Evolutionary conservation across 1,284 basidiomycete species (phyloP), one percentile per base, ranked within the genome.

Genomic region (Salmacisia buchloeana): DNA sequence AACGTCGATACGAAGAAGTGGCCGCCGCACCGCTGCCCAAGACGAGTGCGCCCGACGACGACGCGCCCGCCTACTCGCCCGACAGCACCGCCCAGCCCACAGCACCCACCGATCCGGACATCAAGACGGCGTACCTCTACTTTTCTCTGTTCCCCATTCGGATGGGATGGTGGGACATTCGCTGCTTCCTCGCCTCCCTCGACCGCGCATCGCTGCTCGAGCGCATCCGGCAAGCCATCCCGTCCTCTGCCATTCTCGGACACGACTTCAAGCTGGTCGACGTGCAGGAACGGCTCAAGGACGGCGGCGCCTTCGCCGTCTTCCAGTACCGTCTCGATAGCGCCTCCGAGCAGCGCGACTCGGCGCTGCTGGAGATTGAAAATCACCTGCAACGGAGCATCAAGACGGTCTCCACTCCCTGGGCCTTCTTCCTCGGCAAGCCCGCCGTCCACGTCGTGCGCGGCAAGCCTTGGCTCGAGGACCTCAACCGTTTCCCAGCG

Each of bases 401-500:
- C 43, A 66, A 69, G 31, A 60, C 62, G 3, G 62, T 69, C 21
- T 71, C 69, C 56, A 68, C 64, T n/a, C 70, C 69, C 10, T 58
- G 63, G 31, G 61, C 67, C 36, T 63, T 70, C 57, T 33, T 63
- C 9, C 46, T 65, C 15, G 68, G 70, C 29, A 67, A 64, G 0
- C 68, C 74, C 3, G 67, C 69, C n/a, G 67, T 70, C 2, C 74
- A 76, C 59, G 70, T 76, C 39, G 74, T 76, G 10, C 61, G 69
- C 3, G 74, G 74, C 27, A 69, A 67, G n/a, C 74, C 74, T 0
- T 76, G 72, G 64, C 62, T 68, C 25, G 74, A 76, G 59, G 74
- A 76, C 36, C 67, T 76, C 68, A 72, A 73, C 43, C 67, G 73
- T 41, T 76, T 69, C 60, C 74, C 74, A 7, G 63, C 71, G 36